Conservation (phyloP, 176 grass and related monocot genomes). For the Puya raimondii region DNA sequence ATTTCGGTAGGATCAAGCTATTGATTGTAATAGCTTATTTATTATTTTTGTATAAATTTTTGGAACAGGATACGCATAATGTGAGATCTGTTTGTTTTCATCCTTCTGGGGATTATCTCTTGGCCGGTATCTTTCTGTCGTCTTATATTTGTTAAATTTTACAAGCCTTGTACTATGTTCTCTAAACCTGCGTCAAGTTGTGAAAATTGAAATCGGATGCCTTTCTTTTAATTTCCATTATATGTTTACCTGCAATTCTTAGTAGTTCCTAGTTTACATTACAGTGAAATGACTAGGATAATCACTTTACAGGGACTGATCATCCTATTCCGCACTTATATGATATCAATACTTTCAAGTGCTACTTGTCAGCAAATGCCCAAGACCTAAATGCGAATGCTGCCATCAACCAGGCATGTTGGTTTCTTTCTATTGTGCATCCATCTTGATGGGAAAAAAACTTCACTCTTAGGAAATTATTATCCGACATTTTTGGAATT, state of each 20-base stretch:
- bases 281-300: not conserved
- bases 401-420: constrained; percentile 82
- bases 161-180: not conserved
- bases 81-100: constrained; percentile 97
- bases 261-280: not conserved
- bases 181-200: not conserved
- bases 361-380: constrained; percentile 67
- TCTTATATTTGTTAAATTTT: constrained; percentile 1
- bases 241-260: not conserved
- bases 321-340: constrained; percentile 89
- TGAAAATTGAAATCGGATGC: not conserved
- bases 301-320: constrained; percentile 68
- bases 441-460: not conserved
- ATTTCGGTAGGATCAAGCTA: not conserved
- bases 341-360: constrained; percentile 94
- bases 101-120: constrained; percentile 89
- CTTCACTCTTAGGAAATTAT: not conserved
- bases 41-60: constrained; percentile 22
- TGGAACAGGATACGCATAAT: constrained; percentile 90
- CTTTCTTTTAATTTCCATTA: not conserved
- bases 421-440: not conserved
- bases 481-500: not conserved
- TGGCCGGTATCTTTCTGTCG: constrained; percentile 50
- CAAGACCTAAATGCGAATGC: constrained; percentile 48
- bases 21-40: not conserved